A percentile compares a stretch with the other conserved stretches of the same genome.
These are phyloP conservation scores for Salicornia ramosissima DNA, from an alignment of 148 eudicot genomes.

Conservation along the genomic window DNA sequence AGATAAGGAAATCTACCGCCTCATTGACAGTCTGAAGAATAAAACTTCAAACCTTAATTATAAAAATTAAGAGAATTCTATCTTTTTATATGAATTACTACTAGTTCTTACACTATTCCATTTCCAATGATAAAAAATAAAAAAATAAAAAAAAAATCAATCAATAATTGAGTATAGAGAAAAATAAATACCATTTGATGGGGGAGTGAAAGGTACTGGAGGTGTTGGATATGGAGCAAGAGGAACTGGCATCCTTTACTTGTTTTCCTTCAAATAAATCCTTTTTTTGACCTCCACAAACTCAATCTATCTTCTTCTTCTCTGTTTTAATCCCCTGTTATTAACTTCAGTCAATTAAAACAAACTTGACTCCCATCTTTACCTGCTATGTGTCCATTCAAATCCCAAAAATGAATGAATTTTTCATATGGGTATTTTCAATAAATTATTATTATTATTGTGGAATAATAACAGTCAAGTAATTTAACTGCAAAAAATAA, in stretches of 20 bases:
- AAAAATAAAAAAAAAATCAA: too few relatives aligned
- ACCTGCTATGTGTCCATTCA: slow-evolving; percentile 18
- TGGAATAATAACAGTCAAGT: slow-evolving; percentile 6
- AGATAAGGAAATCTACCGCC: too few relatives aligned
- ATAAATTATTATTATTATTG: not conserved
- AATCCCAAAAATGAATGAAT: not conserved
- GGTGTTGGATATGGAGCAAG: slow-evolving; percentile 84
- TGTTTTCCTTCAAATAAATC: not conserved
- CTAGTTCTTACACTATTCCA: too few relatives aligned
- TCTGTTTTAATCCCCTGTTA: slow-evolving; percentile 27
- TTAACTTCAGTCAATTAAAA: slow-evolving; percentile 28
- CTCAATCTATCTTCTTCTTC: not conserved
- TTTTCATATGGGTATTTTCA: not conserved
- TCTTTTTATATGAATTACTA: too few relatives aligned
- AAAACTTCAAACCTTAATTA: too few relatives aligned
- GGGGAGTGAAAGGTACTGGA: slow-evolving; percentile 55
- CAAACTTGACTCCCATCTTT: slow-evolving; percentile 22
- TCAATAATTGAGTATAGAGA: not conserved
- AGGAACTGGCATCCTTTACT: slow-evolving; percentile 69
- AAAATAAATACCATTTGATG: slow-evolving; percentile 50
- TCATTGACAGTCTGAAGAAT: too few relatives aligned
- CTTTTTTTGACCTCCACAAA: not conserved
- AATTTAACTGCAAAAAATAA: too few relatives aligned
- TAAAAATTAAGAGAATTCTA: too few relatives aligned
- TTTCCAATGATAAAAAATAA: too few relatives aligned